Evolutionary conservation across 1,139 yeast species (phyloP).

Genomic region (Cylindricascospora bacillispora): DNA sequence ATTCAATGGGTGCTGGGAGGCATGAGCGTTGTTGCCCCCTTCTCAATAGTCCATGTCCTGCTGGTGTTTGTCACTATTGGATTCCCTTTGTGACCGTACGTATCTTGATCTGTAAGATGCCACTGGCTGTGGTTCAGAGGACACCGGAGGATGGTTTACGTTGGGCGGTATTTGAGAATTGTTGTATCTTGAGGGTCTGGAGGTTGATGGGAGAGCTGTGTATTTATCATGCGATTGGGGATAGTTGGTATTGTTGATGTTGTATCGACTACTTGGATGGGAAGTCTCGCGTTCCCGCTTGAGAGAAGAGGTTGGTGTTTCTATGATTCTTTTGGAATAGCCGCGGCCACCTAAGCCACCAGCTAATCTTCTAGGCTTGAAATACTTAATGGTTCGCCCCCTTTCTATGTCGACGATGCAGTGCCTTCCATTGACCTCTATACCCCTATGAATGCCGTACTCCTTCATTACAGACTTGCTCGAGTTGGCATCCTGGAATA

Average conservation of each 20-base stretch:
- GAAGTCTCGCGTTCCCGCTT: too few species aligned
- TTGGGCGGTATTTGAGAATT: too few species aligned
- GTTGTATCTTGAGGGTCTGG: not conserved
- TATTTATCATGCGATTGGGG: conserved; percentile 1
- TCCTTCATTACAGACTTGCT: conserved; percentile 40
- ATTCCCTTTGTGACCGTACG: too few species aligned
- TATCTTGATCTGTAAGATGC: conserved; percentile 19
- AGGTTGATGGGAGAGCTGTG: not conserved
- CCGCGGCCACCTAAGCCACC: conserved; percentile 66
- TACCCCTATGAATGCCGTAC: conserved; percentile 29
- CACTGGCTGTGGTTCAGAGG: conserved; percentile 4
- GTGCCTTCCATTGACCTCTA: conserved; percentile 38
- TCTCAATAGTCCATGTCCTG: conserved; percentile 1
- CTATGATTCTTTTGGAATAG: conserved; percentile 27
- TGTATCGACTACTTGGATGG: too few species aligned
- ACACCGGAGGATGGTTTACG: not conserved
- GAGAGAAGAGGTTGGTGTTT: too few species aligned
- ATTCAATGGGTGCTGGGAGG: too few species aligned
- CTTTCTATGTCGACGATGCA: conserved; percentile 75
- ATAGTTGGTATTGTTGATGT: not conserved
- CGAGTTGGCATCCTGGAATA: conserved; percentile 34
- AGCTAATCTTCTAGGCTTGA: conserved; percentile 72
- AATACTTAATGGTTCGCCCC: conserved; percentile 59
- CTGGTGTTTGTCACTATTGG: conserved; percentile 11
- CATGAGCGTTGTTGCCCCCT: too few species aligned